Evolutionary conservation across 805 yeast genomes (phyloP).

Genomic region (Candida suzukii): DNA sequence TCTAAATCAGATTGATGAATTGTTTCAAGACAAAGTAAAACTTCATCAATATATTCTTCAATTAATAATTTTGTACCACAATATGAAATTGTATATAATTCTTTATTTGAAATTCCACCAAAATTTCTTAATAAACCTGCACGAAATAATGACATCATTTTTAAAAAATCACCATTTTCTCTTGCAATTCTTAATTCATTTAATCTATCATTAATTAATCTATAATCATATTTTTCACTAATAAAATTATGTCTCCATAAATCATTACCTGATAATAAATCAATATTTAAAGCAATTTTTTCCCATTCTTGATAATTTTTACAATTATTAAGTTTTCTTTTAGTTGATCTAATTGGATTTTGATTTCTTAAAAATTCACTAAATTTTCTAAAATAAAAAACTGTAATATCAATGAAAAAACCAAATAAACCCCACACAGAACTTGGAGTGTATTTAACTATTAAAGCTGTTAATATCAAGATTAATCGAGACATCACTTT

Average conservation of each 20-base stretch:
- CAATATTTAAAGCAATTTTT: conserved; percentile 39
- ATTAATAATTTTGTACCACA: conserved; percentile 85
- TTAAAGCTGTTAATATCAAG: not conserved
- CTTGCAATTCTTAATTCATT: conserved; percentile 58
- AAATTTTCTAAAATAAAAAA: conserved; percentile 38
- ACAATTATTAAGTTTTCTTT: conserved; percentile 40
- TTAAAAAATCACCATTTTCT: conserved; percentile 45
- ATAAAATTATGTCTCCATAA: conserved; percentile 79
- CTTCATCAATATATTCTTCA: conserved; percentile 80
- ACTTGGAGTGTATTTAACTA: not conserved
- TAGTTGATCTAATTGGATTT: conserved; percentile 39
- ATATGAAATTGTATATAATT: conserved; percentile 72
- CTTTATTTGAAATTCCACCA: conserved; percentile 81
- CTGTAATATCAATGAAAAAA: conserved; percentile 35
- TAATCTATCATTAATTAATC: conserved; percentile 69
- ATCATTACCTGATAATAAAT: conserved; percentile 45
- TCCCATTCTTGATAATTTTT: conserved; percentile 69
- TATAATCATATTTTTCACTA: conserved; percentile 76
- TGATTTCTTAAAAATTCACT: conserved; percentile 29
- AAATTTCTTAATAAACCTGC: conserved; percentile 85
- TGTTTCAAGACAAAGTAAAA: conserved; percentile 57
- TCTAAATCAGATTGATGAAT: conserved; percentile 35
- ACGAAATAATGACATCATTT: conserved; percentile 59
- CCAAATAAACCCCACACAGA: not conserved
- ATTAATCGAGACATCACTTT: not conserved